Evolutionary conservation across 2,329 filamentous ascomycete species (phyloP).

Genomic region (Colletotrichum chrysophilum): DNA sequence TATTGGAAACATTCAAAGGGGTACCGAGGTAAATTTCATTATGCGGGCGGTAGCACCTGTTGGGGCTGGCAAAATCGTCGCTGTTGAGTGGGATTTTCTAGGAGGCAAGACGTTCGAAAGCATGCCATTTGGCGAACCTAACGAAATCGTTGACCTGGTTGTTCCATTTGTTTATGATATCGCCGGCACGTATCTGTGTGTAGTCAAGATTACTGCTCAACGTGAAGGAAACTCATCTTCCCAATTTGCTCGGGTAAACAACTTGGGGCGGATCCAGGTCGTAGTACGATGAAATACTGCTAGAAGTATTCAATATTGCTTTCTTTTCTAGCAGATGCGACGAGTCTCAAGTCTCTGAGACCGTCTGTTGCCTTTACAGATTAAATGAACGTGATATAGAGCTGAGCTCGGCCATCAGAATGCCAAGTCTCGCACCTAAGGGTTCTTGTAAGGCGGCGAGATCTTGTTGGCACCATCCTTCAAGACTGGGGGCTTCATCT

Average conservation of each 20-base stretch:
- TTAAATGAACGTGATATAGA: background rate
- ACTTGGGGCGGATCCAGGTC: background rate
- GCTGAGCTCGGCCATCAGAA: background rate
- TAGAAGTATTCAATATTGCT: background rate
- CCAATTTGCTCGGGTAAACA: background rate
- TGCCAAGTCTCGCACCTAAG: constrained; percentile 26
- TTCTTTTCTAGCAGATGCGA: background rate
- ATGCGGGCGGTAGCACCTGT: constrained; percentile 1
- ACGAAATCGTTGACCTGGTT: background rate
- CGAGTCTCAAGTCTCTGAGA: fast-evolving
- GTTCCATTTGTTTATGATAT: background rate
- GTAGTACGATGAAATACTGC: background rate
- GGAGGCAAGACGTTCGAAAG: background rate
- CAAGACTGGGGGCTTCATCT: constrained; percentile 25
- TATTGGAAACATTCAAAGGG: background rate
- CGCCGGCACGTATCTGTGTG: background rate
- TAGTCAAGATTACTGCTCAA: background rate
- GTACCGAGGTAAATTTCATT: background rate
- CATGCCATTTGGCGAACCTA: background rate
- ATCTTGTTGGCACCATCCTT: constrained; percentile 31
- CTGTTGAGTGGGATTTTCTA: constrained; percentile 21
- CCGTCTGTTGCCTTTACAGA: fast-evolving
- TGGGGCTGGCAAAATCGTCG: constrained; percentile 14
- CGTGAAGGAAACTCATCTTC: background rate
- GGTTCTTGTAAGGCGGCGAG: constrained; percentile 42